Conservation (phyloP, 2,329 filamentous ascomycete species). For the Coleophoma crateriformis region DNA sequence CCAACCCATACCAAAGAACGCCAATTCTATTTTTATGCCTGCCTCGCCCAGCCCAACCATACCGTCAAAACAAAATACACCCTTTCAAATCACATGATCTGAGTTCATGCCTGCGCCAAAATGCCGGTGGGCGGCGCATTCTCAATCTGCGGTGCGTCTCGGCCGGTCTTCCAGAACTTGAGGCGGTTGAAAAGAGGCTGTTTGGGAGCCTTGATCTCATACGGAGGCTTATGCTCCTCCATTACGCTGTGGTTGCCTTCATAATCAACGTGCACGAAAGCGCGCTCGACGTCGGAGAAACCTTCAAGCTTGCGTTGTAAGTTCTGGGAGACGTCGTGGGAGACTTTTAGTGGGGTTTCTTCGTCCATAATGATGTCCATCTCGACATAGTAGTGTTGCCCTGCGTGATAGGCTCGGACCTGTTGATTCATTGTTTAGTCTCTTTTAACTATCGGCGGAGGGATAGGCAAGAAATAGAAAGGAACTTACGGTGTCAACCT, state of each 20-base stretch:
- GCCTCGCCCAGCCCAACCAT: no score
- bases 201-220: slow-evolving; percentile 10
- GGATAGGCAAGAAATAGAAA: background rate
- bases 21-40: no score
- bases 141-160: no score
- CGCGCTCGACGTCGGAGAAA: slow-evolving; percentile 70
- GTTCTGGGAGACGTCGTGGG: slow-evolving; percentile 72
- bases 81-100: no score
- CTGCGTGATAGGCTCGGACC: slow-evolving; percentile 72
- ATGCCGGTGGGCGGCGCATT: no score
- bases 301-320: slow-evolving; percentile 82
- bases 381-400: slow-evolving; percentile 78
- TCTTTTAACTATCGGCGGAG: background rate
- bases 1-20: no score
- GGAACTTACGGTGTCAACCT: slow-evolving; percentile 66
- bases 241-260: slow-evolving; percentile 12
- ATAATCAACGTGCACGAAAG: slow-evolving; percentile 65
- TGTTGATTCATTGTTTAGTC: background rate
- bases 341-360: slow-evolving; percentile 69
- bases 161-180: background rate
- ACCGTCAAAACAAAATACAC: no score
- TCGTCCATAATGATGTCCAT: slow-evolving; percentile 82
- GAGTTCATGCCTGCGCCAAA: no score
- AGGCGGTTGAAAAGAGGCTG: slow-evolving; percentile 8
- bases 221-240: slow-evolving; percentile 17